phyloP scores from a whole-genome alignment of 331 rosid species.

The Quercus phellos region DNA sequence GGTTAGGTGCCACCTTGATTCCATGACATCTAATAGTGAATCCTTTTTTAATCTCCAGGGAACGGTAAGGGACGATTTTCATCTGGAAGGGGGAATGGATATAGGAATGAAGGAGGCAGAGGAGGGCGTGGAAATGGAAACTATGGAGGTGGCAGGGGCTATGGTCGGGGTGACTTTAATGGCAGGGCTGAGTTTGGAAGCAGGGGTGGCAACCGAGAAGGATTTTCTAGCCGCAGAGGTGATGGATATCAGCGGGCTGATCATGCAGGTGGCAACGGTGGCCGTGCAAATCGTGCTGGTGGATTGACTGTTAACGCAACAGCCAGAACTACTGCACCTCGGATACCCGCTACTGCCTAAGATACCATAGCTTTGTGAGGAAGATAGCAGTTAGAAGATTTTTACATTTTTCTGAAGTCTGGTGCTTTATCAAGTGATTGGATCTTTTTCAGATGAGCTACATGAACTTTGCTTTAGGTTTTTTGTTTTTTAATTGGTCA shows the following conservation, averaged over 20 bases:
- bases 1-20: not conserved
- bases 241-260: constrained; percentile 65
- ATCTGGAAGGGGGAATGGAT: constrained; percentile 50
- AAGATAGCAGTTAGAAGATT: constrained; percentile 3
- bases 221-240: constrained; percentile 50
- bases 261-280: constrained; percentile 32
- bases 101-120: constrained; percentile 60
- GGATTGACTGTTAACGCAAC: constrained; percentile 37
- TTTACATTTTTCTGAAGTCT: not conserved
- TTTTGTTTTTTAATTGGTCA: not conserved
- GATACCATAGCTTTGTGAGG: not conserved
- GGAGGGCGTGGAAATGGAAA: constrained; percentile 72
- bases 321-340: constrained; percentile 32
- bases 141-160: constrained; percentile 55
- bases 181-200: constrained; percentile 55
- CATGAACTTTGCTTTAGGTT: constrained; percentile 25
- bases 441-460: constrained; percentile 22
- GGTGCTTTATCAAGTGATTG: constrained; percentile 19
- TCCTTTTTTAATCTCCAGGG: constrained; percentile 35
- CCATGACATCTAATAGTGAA: not conserved
- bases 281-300: constrained; percentile 47
- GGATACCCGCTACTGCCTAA: constrained; percentile 66
- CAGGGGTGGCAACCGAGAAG: constrained; percentile 54
- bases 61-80: constrained; percentile 50
- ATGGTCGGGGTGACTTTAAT: constrained; percentile 50